Conservation (phyloP, 805 yeast genomes). For the Wickerhamomyces canadensis region DNA sequence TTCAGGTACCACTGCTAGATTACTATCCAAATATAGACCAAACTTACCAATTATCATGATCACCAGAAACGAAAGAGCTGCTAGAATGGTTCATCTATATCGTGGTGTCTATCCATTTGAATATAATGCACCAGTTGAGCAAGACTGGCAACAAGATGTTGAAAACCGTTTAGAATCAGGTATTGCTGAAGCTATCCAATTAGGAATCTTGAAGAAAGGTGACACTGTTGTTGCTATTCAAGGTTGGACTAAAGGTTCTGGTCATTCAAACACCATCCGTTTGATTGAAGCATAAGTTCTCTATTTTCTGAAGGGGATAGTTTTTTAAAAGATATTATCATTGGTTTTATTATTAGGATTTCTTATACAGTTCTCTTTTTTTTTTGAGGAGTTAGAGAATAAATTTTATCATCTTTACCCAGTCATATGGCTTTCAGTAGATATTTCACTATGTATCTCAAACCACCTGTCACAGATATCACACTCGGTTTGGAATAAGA, state of each 20-base stretch:
- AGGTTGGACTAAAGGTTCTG: slow-evolving; percentile 98
- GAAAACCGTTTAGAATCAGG: slow-evolving; percentile 94
- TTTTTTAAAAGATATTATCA: background rate
- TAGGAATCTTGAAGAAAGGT: slow-evolving; percentile 83
- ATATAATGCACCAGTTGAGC: slow-evolving; percentile 52
- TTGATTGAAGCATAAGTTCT: slow-evolving; percentile 68
- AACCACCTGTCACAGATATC: slow-evolving; percentile 11
- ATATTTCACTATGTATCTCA: background rate
- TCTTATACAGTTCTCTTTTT: background rate
- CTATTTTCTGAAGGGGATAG: too few relatives aligned
- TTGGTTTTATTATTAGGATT: background rate
- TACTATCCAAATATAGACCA: slow-evolving; percentile 97
- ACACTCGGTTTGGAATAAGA: slow-evolving; percentile 2
- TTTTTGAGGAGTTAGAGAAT: background rate
- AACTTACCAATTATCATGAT: slow-evolving; percentile 96
- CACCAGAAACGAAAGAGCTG: slow-evolving; percentile 89
- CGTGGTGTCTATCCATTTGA: slow-evolving; percentile 98
- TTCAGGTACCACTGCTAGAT: slow-evolving; percentile 92
- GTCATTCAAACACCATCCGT: slow-evolving; percentile 98
- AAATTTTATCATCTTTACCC: too few relatives aligned
- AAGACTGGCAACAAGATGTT: slow-evolving; percentile 94
- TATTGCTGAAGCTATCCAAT: slow-evolving; percentile 78
- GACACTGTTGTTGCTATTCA: slow-evolving; percentile 91
- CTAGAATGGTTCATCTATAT: slow-evolving; percentile 93
- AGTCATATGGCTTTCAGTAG: too few relatives aligned